Percentiles rank a stretch among this genome's conserved stretches.
phyloP scores from a whole-genome alignment of 2,329 filamentous ascomycete genomes.

The Keithomyces neogunnii region DNA sequence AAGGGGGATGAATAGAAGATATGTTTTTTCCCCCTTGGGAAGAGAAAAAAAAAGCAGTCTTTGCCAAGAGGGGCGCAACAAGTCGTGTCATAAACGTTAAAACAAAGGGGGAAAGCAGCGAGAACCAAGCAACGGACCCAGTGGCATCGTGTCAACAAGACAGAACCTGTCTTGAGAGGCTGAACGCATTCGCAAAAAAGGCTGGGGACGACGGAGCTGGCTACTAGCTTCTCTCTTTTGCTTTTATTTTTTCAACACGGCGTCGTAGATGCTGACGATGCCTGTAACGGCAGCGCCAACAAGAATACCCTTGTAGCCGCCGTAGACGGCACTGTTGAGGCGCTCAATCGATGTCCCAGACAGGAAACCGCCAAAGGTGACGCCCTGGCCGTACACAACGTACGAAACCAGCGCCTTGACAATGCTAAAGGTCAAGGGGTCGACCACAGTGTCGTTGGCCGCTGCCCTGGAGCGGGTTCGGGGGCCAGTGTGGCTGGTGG shows the following conservation, averaged over 20 bases:
- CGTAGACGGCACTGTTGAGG: slow-evolving; percentile 60
- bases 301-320: slow-evolving; percentile 62
- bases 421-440: slow-evolving; percentile 86
- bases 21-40: not conserved
- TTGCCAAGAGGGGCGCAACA: not conserved
- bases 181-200: too few relatives aligned
- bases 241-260: slow-evolving; percentile 58
- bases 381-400: slow-evolving; percentile 65
- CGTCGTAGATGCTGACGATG: slow-evolving; percentile 67
- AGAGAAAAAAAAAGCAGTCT: slow-evolving; percentile 3
- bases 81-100: not conserved
- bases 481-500: slow-evolving; percentile 32
- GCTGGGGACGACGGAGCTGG: not conserved
- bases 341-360: slow-evolving; percentile 49
- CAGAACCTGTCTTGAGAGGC: too few relatives aligned
- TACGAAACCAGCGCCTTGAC: slow-evolving; percentile 76
- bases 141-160: too few relatives aligned
- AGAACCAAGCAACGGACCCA: not conserved
- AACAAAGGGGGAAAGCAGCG: not conserved
- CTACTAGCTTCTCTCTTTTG: not conserved
- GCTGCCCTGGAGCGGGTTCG: slow-evolving; percentile 34
- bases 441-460: slow-evolving; percentile 52
- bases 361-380: slow-evolving; percentile 54
- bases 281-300: slow-evolving; percentile 61
- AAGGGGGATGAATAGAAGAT: not conserved